Evolutionary conservation across 2,329 filamentous ascomycete genomes (phyloP), one percentile per base, ranked within the genome.

Genomic region (Zymoseptoria ardabiliae): DNA sequence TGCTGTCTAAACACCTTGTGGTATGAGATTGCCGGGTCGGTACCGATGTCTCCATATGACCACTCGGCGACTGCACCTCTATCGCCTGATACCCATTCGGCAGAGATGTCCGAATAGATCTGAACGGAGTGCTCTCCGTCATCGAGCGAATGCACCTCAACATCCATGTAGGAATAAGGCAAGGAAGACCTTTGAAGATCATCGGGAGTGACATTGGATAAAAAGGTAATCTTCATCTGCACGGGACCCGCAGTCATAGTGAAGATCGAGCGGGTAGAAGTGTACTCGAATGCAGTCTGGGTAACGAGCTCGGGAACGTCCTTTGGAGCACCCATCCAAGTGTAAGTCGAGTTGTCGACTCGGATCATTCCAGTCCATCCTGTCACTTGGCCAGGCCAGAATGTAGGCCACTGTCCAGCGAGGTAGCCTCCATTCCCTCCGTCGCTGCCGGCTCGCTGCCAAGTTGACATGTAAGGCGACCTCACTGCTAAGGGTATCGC

Each of bases 401-500:
- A 88, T 0, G 76, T 78, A 1, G 87, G 82, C 86, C 86, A 91
- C 68, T 83, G 73, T 1, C 86, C 58, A 22, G 54, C 81, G 21
- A 91, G 77, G 61, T 87, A 82, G 1, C 85, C 86, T 23, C 85
- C 85, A 67, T 86, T 83, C 11, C 82, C 81, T 21, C 81, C 82
- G 70, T 84, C 78, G 30, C 77, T 82, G 1, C 85, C 85, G 9
- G 81, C 68, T 58, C 82, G 75, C 45, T 88, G 77, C 86, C 87
- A 90, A 21, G 84, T 82, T 69, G 83, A 90, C 22, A 91, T 73
- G 65, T 91, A 92, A 0, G 89, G 89, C 13, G 85, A 87, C 62
- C 84, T 85, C 50, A 91, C 89, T 53, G 88, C 87, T 45, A 92
- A 74, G n/a, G 89, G 88, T 35, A 88, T 78, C 1, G 87, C 81